Percentiles rank a stretch among this genome's conserved stretches.
Conservation (phyloP, 306 rosid genomes). For the Bauhinia variegata region DNA sequence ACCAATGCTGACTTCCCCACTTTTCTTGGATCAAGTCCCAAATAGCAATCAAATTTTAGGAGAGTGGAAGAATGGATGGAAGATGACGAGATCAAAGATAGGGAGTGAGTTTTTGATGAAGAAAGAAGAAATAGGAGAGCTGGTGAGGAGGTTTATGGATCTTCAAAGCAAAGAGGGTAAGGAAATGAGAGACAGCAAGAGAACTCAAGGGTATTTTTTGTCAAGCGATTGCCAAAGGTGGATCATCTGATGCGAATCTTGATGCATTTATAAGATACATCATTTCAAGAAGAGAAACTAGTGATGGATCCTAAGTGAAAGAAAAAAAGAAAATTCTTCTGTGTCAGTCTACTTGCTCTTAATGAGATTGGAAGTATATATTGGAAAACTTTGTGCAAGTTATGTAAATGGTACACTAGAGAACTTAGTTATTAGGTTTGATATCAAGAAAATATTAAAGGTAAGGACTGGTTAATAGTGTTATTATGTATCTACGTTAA, state of each 20-base stretch:
- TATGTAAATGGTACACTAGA: no score
- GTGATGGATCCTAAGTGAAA: no score
- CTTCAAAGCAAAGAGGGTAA: slow-evolving; percentile 39
- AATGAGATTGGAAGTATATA: background rate
- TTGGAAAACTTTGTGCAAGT: background rate
- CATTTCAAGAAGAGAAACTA: slow-evolving; percentile 26
- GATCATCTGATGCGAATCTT: slow-evolving; percentile 51
- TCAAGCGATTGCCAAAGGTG: slow-evolving; percentile 46
- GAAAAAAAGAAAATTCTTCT: no score
- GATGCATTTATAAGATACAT: slow-evolving; percentile 40
- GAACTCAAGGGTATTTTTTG: slow-evolving; percentile 41
- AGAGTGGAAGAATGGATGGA: slow-evolving; percentile 59
- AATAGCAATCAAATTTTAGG: slow-evolving; percentile 48
- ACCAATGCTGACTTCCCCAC: slow-evolving; percentile 51
- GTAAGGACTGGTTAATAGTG: no score
- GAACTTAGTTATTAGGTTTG: background rate
- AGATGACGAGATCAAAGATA: slow-evolving; percentile 26
- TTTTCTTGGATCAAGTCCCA: slow-evolving; percentile 54
- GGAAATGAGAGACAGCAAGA: slow-evolving; percentile 45
- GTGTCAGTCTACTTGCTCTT: no score
- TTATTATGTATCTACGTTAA: no score
- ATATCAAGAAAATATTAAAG: no score
- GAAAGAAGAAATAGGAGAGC: slow-evolving; percentile 38
- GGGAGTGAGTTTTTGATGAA: slow-evolving; percentile 16
- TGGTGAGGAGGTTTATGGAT: slow-evolving; percentile 42